Conservation (phyloP, 441 rosid genomes). For the Lepidium campestre region DNA sequence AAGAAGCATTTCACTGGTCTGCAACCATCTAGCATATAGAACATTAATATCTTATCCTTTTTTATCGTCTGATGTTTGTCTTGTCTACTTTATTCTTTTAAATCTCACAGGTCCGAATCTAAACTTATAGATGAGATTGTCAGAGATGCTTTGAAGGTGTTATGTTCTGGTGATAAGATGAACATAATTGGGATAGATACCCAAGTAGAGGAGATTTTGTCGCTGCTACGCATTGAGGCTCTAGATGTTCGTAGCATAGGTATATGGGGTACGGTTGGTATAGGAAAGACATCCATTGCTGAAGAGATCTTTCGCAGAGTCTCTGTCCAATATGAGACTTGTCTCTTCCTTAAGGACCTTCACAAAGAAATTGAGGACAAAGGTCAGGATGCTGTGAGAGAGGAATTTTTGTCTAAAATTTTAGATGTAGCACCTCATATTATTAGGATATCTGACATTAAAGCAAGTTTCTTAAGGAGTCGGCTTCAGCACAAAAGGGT, state of each 20-base stretch:
- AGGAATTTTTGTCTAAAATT: conserved; percentile 14
- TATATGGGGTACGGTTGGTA: conserved; percentile 34
- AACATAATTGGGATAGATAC: conserved; percentile 17
- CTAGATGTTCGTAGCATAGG: conserved; percentile 26
- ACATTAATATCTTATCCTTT: not conserved
- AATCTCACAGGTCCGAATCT: conserved; percentile 17
- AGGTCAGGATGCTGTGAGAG: conserved; percentile 16
- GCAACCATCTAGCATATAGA: not conserved
- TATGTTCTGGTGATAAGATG: not conserved
- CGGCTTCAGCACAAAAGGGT: conserved; percentile 17
- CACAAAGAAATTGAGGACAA: not conserved
- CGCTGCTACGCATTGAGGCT: not conserved
- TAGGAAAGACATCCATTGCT: conserved; percentile 34
- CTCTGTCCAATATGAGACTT: conserved; percentile 22
- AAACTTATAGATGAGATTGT: conserved; percentile 23
- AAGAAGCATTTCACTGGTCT: not conserved
- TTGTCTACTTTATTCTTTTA: not conserved
- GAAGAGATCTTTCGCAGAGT: conserved; percentile 14
- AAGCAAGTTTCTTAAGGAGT: conserved; percentile 8
- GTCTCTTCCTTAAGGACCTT: conserved; percentile 12
- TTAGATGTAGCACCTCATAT: not conserved
- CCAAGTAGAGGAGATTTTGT: conserved; percentile 6
- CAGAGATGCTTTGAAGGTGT: not conserved
- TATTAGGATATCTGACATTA: not conserved
- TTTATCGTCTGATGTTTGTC: not conserved